These are phyloP conservation scores for Pythium insidiosum DNA, from an alignment of 352 stramenopile genomes.

Conservation along the genomic window DNA sequence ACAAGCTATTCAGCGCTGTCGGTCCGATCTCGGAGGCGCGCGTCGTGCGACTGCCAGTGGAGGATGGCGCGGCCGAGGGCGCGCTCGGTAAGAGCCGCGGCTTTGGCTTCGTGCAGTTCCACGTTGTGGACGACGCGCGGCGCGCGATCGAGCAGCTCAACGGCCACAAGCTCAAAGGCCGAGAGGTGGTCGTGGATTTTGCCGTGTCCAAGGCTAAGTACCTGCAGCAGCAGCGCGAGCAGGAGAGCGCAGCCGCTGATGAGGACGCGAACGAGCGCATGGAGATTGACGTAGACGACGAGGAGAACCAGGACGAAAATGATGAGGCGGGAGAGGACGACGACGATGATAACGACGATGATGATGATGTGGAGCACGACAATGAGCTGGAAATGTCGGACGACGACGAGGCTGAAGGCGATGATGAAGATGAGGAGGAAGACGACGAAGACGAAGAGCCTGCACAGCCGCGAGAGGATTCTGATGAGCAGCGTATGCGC, in stretches of 20 bases:
- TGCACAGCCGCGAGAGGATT: slow-evolving; percentile 25
- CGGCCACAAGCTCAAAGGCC: slow-evolving; percentile 68
- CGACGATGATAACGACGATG: slow-evolving; percentile 22
- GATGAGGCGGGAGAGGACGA: slow-evolving; percentile 24
- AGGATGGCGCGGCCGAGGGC: slow-evolving; percentile 26
- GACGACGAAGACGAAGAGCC: slow-evolving; percentile 18
- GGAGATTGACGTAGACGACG: slow-evolving; percentile 10
- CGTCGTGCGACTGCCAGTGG: slow-evolving; percentile 69
- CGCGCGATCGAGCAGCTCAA: slow-evolving; percentile 67
- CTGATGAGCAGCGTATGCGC: slow-evolving; percentile 67
- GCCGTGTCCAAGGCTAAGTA: slow-evolving; percentile 77
- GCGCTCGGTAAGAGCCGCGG: slow-evolving; percentile 58
- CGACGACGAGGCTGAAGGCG: slow-evolving; percentile 18
- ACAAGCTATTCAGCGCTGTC: slow-evolving; percentile 58
- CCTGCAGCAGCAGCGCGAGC: slow-evolving; percentile 47
- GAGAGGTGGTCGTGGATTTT: slow-evolving; percentile 84
- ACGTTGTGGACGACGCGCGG: slow-evolving; percentile 48
- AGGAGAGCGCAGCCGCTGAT: slow-evolving; percentile 18
- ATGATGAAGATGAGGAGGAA: slow-evolving; percentile 20
- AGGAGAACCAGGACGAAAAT: slow-evolving; percentile 25
- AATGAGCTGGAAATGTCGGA: slow-evolving; percentile 31
- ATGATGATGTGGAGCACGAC: slow-evolving; percentile 24
- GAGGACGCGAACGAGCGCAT: slow-evolving; percentile 13
- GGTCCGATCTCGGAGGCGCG: slow-evolving; percentile 60
- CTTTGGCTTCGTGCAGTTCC: slow-evolving; percentile 83